Evolutionary conservation across 176 grass and related monocot genomes (phyloP), one percentile per base, ranked within the genome.

Genomic region (Oryza meridionalis): DNA sequence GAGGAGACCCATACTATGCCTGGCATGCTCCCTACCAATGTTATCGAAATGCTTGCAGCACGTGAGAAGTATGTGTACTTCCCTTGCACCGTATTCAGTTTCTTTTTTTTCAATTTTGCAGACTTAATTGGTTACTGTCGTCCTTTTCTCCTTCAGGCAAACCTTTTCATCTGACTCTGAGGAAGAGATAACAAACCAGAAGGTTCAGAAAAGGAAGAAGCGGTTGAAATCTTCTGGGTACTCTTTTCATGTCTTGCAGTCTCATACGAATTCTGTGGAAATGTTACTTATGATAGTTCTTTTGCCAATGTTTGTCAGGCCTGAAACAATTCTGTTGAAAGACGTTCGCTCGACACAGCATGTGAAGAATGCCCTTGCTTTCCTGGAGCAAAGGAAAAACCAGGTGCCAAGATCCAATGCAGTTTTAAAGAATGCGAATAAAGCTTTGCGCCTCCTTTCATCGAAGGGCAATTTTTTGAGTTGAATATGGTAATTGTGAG

Each of bases 161-260:
- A 99, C 81, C 8, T 96, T 99, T 67, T 67, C 88, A 65, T 99
- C 96, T 0, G 91, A 99, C 55, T 99, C 93, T 0, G 93, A 99
- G 89, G 91, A 99, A 58, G 96, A 99, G 90, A 79, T 84, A 6
- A 26, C 69, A 45, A 77, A 92, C 46, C 80, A 90, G 67, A 90
- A 94, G 79, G 63, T 75, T 51, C 70, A 84, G 16, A 88, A 79
- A 72, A 89, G 76, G 82, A 97, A 90, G 75, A 99, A 86, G 58
- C 89, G 26, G 77, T 40, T 13, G 19, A 83, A 79, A 87, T 85
- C 70, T 85, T 85, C 72, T 11, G 88, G 93, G 93, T 96, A 98
- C 49, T 37, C 81, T 66, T 75, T 58, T 58, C 74, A 35, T 74
- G n/a, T 73, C 67, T 11, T 76, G 4, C 21, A 35, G 53, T 74